Conservation (phyloP, 2,329 filamentous ascomycete species). For the Aureobasidium mangrovei region DNA sequence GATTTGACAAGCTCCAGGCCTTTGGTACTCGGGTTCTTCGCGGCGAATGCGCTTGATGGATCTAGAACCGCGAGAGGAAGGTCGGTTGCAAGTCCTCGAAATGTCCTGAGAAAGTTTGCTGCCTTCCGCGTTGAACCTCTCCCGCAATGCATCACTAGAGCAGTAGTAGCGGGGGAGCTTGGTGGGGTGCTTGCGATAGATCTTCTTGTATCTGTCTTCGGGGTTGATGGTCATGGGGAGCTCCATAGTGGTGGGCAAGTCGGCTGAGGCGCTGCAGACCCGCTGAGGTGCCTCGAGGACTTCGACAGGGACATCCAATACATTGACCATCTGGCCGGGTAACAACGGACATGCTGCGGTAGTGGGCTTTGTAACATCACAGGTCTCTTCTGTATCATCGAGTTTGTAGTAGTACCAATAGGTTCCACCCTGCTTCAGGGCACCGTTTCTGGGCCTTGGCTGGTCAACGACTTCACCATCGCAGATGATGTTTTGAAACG, state of each 20-base stretch:
- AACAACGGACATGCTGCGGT: slow-evolving; percentile 78
- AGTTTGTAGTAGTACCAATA: slow-evolving; percentile 98
- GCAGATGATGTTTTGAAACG: slow-evolving; percentile 75
- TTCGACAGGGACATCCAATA: slow-evolving; percentile 71
- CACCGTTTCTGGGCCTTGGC: slow-evolving; percentile 57
- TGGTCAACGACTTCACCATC: slow-evolving; percentile 55
- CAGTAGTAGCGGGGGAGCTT: slow-evolving; percentile 15
- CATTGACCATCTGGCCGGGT: slow-evolving; percentile 80
- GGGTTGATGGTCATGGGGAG: slow-evolving; percentile 15
- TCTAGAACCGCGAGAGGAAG: background rate
- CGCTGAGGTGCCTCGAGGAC: slow-evolving; percentile 21
- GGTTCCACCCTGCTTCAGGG: slow-evolving; percentile 81
- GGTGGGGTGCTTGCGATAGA: slow-evolving; percentile 13
- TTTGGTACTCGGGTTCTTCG: background rate
- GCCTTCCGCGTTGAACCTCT: background rate
- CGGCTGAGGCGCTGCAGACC: slow-evolving; percentile 24
- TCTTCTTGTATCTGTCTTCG: slow-evolving; percentile 16
- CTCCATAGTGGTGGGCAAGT: slow-evolving; percentile 21
- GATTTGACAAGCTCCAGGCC: background rate
- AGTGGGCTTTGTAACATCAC: slow-evolving; percentile 62
- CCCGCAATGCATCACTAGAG: slow-evolving; percentile 15
- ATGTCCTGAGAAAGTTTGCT: background rate
- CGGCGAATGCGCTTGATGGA: slow-evolving; percentile 8
- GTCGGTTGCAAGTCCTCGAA: background rate
- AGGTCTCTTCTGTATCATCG: slow-evolving; percentile 66